Conservation (phyloP, 1,284 basidiomycete genomes). For the Thecaphora thlaspeos region DNA sequence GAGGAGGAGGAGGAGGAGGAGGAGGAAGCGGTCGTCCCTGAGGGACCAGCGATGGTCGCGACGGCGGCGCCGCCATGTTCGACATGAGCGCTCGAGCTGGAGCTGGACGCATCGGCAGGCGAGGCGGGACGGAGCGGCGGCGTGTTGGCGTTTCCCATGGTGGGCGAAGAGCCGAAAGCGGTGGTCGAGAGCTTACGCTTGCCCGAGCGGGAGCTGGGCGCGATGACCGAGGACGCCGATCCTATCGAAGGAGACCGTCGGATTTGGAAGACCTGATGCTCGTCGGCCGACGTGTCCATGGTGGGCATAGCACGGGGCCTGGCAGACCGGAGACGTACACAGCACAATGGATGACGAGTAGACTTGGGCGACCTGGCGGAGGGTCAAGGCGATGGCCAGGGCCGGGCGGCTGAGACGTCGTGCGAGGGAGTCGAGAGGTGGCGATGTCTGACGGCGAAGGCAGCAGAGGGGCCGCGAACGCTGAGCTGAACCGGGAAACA, state of each 20-base stretch:
- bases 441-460: too few relatives aligned
- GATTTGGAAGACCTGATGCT: slow-evolving; percentile 21
- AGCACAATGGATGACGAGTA: too few relatives aligned
- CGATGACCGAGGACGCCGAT: slow-evolving; percentile 12
- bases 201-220: slow-evolving; percentile 11
- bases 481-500: too few relatives aligned
- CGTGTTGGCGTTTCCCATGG: slow-evolving; percentile 3
- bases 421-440: too few relatives aligned
- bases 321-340: too few relatives aligned
- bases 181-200: slow-evolving; percentile 38
- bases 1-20: too few relatives aligned
- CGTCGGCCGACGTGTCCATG: slow-evolving; percentile 39
- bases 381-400: too few relatives aligned
- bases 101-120: not conserved
- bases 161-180: slow-evolving; percentile 28
- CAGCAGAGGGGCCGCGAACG: too few relatives aligned
- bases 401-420: too few relatives aligned
- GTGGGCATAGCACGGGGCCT: not conserved
- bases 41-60: not conserved
- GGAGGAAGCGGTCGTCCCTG: too few relatives aligned
- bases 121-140: not conserved
- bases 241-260: slow-evolving; percentile 30
- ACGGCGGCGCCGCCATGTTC: not conserved
- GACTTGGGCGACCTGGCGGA: too few relatives aligned
- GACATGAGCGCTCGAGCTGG: not conserved